Conservation (phyloP, 2,329 filamentous ascomycete species). For the Podosphaera fusca region DNA sequence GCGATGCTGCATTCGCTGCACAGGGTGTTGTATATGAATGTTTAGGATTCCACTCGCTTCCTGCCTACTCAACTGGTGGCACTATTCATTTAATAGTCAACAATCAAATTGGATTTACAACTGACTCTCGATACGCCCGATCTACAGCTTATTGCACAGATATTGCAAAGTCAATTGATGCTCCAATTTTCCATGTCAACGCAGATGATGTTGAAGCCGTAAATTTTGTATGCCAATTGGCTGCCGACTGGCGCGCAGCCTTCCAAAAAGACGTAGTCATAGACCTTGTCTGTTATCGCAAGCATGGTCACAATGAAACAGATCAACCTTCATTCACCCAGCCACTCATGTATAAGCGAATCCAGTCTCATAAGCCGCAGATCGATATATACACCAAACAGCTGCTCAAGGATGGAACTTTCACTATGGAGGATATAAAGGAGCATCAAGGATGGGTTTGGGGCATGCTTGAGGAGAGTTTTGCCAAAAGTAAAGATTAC, state of each 20-base stretch:
- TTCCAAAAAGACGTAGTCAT: slow-evolving; percentile 98
- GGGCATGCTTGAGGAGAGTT: slow-evolving; percentile 97
- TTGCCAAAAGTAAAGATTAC: slow-evolving; percentile 92
- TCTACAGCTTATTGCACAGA: slow-evolving; percentile 98
- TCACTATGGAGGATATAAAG: slow-evolving; percentile 91
- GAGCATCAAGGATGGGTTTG: slow-evolving; percentile 99
- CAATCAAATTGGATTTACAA: slow-evolving; percentile 99
- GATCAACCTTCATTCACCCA: slow-evolving; percentile 99
- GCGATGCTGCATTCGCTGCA: slow-evolving; percentile 87
- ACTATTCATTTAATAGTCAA: slow-evolving; percentile 95
- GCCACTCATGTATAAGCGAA: slow-evolving; percentile 98
- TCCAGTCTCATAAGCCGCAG: slow-evolving; percentile 60
- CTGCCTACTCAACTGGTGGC: slow-evolving; percentile 88
- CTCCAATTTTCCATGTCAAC: slow-evolving; percentile 97
- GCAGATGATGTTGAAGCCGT: slow-evolving; percentile 95
- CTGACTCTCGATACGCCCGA: slow-evolving; percentile 86
- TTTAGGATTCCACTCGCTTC: slow-evolving; percentile 88
- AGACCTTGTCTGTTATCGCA: slow-evolving; percentile 96
- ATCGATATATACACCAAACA: slow-evolving; percentile 83
- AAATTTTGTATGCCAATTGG: slow-evolving; percentile 93
- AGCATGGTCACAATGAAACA: slow-evolving; percentile 97
- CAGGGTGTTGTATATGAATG: slow-evolving; percentile 98
- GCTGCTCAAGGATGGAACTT: slow-evolving; percentile 75
- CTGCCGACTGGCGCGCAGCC: slow-evolving; percentile 92
- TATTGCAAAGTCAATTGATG: slow-evolving; percentile 96